Percentiles rank a stretch among this genome's conserved stretches.
Conservation (phyloP, 139 green algal genomes). For the Diplosphaera chodatii region DNA sequence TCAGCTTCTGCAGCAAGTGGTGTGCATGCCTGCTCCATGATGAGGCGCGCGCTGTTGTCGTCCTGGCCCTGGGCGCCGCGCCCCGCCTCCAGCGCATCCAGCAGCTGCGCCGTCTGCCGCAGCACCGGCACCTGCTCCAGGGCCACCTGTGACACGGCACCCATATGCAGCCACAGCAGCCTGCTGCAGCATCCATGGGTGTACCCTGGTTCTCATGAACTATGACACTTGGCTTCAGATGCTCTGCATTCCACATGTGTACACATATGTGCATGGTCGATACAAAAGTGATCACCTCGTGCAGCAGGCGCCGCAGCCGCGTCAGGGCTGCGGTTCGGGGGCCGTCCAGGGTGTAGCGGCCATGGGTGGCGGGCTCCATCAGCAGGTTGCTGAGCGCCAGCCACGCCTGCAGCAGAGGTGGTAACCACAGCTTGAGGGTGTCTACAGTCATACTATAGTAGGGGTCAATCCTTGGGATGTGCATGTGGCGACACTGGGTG, state of each 20-base stretch:
- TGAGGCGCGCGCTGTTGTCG: slow-evolving; percentile 29
- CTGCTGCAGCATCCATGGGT: too few relatives aligned
- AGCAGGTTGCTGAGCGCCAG: slow-evolving; percentile 79
- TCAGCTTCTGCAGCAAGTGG: slow-evolving; percentile 6
- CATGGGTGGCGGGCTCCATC: slow-evolving; percentile 57
- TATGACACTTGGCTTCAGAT: too few relatives aligned
- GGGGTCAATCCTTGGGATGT: too few relatives aligned
- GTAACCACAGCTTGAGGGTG: neutral
- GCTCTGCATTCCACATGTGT: too few relatives aligned
- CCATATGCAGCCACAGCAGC: too few relatives aligned
- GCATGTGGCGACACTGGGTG: too few relatives aligned
- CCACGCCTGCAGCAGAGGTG: slow-evolving; percentile 63
- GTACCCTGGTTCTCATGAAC: too few relatives aligned
- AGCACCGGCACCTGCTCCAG: slow-evolving; percentile 74
- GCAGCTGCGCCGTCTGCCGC: slow-evolving; percentile 59
- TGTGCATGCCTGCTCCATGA: slow-evolving; percentile 54
- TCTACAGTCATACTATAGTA: too few relatives aligned
- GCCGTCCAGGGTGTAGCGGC: slow-evolving; percentile 63
- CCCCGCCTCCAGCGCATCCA: slow-evolving; percentile 70
- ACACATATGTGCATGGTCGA: too few relatives aligned
- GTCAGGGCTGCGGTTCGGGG: slow-evolving; percentile 57
- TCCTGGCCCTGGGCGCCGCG: slow-evolving; percentile 4
- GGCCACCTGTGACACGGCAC: too few relatives aligned
- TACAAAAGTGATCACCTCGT: slow-evolving; percentile 45
- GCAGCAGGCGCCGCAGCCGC: slow-evolving; percentile 60